Percentiles rank a stretch among this genome's conserved stretches.
Evolutionary conservation across 1,139 yeast species (phyloP).

Genomic region (Magnusiomyces paraingens): DNA sequence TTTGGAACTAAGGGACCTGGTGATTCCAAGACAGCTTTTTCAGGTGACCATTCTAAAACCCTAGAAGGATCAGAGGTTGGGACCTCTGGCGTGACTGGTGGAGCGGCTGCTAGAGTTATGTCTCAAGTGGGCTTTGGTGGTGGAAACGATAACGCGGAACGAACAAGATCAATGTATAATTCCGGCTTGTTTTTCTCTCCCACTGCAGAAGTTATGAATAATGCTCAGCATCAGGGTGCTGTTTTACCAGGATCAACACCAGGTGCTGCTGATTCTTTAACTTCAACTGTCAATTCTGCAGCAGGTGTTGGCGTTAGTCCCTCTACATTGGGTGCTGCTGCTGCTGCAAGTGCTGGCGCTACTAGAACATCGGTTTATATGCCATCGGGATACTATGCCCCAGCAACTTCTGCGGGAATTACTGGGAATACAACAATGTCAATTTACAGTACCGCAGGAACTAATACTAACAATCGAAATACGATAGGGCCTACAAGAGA

Average conservation of each 20-base stretch:
- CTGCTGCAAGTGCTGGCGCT: constrained; percentile 12
- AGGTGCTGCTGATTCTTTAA: constrained; percentile 18
- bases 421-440: constrained; percentile 21
- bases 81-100: constrained; percentile 1
- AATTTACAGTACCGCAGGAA: constrained; percentile 17
- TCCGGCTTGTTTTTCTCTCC: constrained; percentile 62
- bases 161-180: constrained; percentile 15
- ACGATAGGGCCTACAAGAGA: constrained; percentile 10
- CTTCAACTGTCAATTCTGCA: constrained; percentile 16
- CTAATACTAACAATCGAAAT: constrained; percentile 8
- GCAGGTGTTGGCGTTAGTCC: constrained; percentile 18
- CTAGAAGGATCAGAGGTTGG: neutral
- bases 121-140: neutral
- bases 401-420: constrained; percentile 12
- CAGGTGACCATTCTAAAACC: neutral
- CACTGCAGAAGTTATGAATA: constrained; percentile 63
- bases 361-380: constrained; percentile 30
- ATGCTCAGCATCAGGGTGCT: constrained; percentile 21
- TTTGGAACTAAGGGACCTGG: neutral
- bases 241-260: constrained; percentile 4
- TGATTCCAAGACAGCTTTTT: neutral
- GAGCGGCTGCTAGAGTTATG: neutral
- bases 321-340: constrained; percentile 16
- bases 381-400: constrained; percentile 35
- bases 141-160: neutral